Conservation (phyloP, 2,329 filamentous ascomycete species). For the Fusarium sp. region DNA sequence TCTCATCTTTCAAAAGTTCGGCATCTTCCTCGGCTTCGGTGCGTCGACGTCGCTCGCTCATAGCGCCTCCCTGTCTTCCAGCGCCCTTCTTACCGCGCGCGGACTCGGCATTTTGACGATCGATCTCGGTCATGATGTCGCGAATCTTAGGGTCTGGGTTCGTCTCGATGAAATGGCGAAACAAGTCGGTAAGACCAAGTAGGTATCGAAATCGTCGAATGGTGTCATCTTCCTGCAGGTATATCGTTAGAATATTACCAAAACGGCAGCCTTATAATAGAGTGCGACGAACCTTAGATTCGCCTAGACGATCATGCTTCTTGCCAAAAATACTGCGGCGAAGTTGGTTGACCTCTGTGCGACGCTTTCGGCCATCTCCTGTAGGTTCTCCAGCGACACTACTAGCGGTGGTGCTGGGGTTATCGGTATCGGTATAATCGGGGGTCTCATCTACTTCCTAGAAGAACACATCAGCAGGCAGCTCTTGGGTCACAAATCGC, state of each 20-base stretch:
- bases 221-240: constrained; percentile 87
- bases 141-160: constrained; percentile 96
- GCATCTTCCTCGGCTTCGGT: constrained; percentile 99
- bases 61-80: constrained; percentile 86
- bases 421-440: constrained; percentile 77
- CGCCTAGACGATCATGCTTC: constrained; percentile 92
- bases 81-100: constrained; percentile 80
- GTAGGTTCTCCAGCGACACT: constrained; percentile 84
- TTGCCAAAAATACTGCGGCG: constrained; percentile 94
- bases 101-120: constrained; percentile 88
- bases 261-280: constrained; percentile 12
- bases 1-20: constrained; percentile 88
- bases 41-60: constrained; percentile 82
- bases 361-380: constrained; percentile 85
- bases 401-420: constrained; percentile 81
- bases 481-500: constrained; percentile 2
- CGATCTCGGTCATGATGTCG: constrained; percentile 94
- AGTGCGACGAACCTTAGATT: constrained; percentile 80
- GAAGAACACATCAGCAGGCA: constrained; percentile 29
- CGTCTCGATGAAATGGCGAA: constrained; percentile 98
- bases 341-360: constrained; percentile 89
- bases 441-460: constrained; percentile 76
- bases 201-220: constrained; percentile 95
- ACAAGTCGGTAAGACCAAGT: constrained; percentile 93
- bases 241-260: constrained; percentile 11